Percentiles rank a stretch among this genome's conserved stretches.
Conservation (phyloP, 495 filamentous ascomycete species). For the Aspergillus wentii region DNA sequence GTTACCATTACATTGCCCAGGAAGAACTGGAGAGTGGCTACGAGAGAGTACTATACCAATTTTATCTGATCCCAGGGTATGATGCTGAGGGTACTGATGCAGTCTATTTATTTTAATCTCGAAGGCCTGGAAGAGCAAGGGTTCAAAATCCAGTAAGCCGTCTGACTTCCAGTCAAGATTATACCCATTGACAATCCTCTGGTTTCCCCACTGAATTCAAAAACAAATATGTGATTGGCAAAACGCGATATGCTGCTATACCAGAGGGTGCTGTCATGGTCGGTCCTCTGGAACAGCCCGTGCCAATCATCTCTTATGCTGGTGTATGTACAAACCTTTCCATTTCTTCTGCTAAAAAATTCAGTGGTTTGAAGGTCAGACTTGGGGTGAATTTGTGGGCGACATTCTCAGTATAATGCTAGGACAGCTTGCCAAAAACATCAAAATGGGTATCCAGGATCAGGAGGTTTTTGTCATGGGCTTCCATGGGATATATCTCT, state of each 20-base stretch:
- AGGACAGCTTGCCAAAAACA: too few species aligned
- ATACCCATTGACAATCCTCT: background rate
- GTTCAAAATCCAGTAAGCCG: background rate
- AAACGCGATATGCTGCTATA: background rate
- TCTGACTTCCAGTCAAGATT: background rate
- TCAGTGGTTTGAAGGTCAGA: constrained; percentile 7
- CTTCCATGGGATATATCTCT: constrained; percentile 3
- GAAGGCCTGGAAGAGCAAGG: background rate
- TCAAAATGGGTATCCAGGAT: background rate
- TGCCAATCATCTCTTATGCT: constrained; percentile 4
- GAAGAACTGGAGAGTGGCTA: background rate
- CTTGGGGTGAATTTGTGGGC: constrained; percentile 4
- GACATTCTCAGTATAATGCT: constrained; percentile 2
- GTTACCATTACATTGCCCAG: background rate
- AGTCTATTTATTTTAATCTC: background rate
- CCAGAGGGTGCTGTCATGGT: constrained; percentile 3
- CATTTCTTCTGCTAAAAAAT: background rate
- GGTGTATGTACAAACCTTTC: background rate
- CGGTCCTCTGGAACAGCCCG: background rate
- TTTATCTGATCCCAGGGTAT: constrained; percentile 2
- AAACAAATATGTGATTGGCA: constrained; percentile 5
- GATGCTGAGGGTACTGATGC: constrained; percentile 1
- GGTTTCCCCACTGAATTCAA: background rate
- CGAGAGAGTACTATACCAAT: background rate
- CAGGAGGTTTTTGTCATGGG: constrained; percentile 5